phyloP scores from a whole-genome alignment of 2,329 filamentous ascomycete genomes.

The Plectosphaerella cucumerina region DNA sequence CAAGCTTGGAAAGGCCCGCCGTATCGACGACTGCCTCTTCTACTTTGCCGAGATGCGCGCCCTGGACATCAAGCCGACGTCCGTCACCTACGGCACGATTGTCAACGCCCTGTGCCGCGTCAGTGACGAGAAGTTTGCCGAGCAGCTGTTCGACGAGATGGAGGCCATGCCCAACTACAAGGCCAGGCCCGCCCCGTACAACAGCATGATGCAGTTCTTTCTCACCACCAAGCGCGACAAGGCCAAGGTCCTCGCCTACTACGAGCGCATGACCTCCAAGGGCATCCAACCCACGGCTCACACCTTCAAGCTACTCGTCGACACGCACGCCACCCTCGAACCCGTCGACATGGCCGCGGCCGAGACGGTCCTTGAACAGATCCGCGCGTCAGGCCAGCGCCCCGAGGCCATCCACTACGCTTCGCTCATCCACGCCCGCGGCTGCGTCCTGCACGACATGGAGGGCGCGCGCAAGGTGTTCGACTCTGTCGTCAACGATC shows the following conservation, averaged over 20 bases:
- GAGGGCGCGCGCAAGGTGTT: constrained; percentile 78
- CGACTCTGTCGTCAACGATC: constrained; percentile 69
- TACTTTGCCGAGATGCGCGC: constrained; percentile 98
- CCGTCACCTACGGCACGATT: constrained; percentile 96
- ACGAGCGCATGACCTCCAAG: constrained; percentile 85
- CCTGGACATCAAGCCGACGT: constrained; percentile 89
- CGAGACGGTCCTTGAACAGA: constrained; percentile 75
- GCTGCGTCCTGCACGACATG: constrained; percentile 91
- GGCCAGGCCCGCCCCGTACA: constrained; percentile 93
- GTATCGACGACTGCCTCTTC: constrained; percentile 95
- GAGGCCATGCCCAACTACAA: constrained; percentile 99
- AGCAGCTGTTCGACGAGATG: constrained; percentile 99
- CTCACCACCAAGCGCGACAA: constrained; percentile 95
- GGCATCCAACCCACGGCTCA: constrained; percentile 89
- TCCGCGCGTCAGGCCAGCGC: constrained; percentile 67
- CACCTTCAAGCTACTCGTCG: constrained; percentile 95
- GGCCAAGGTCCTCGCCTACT: constrained; percentile 88
- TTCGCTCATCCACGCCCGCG: constrained; percentile 90
- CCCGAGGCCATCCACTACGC: constrained; percentile 95
- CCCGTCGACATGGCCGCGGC: constrained; percentile 85
- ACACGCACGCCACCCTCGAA: constrained; percentile 91
- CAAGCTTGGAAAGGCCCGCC: constrained; percentile 94
- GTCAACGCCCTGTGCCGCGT: constrained; percentile 97
- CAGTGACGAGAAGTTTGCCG: constrained; percentile 94
- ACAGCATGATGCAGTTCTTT: constrained; percentile 99